Conservation (phyloP, 2,329 filamentous ascomycete genomes). For the Fusarium keratoplasticum region DNA sequence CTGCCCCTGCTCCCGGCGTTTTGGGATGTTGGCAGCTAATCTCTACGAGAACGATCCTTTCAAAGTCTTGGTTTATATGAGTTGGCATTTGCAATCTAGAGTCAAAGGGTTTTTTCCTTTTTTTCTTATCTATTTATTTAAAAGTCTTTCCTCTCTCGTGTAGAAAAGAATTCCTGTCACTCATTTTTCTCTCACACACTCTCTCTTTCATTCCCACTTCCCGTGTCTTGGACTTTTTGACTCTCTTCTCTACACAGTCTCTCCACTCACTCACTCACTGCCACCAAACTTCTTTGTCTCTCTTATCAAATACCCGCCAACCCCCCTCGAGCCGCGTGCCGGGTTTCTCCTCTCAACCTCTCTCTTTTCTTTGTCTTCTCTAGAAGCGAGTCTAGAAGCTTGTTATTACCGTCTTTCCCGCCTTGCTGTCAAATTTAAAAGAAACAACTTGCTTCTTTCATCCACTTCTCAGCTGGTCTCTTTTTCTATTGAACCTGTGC, state of each 20-base stretch:
- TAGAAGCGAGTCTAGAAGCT: conserved; percentile 6
- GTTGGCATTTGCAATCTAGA: conserved; percentile 8
- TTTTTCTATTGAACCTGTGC: not conserved
- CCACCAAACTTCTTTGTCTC: conserved; percentile 6
- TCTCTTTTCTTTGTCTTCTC: conserved; percentile 10
- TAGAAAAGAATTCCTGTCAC: conserved; percentile 20
- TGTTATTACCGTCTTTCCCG: not conserved
- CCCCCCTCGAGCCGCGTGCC: conserved; percentile 1
- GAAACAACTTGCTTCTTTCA: conserved; percentile 11
- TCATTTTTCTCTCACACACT: not conserved
- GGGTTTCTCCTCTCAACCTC: conserved; percentile 19
- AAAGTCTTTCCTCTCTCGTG: not conserved
- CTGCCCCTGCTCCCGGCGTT: conserved; percentile 12
- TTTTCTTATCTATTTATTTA: not conserved
- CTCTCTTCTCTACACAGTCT: not conserved
- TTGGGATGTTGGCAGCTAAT: conserved; percentile 3
- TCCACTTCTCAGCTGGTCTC: conserved; percentile 11
- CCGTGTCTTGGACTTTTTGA: not conserved
- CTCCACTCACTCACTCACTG: not conserved
- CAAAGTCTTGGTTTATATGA: conserved; percentile 22
- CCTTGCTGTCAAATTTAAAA: conserved; percentile 5
- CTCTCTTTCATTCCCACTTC: not conserved
- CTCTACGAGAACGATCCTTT: conserved; percentile 1
- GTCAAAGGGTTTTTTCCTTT: not conserved
- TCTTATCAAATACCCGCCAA: conserved; percentile 10